Percentiles rank a stretch among this genome's conserved stretches.
Conservation (phyloP, 2,329 filamentous ascomycete species). For the Botrytis hyacinthi region DNA sequence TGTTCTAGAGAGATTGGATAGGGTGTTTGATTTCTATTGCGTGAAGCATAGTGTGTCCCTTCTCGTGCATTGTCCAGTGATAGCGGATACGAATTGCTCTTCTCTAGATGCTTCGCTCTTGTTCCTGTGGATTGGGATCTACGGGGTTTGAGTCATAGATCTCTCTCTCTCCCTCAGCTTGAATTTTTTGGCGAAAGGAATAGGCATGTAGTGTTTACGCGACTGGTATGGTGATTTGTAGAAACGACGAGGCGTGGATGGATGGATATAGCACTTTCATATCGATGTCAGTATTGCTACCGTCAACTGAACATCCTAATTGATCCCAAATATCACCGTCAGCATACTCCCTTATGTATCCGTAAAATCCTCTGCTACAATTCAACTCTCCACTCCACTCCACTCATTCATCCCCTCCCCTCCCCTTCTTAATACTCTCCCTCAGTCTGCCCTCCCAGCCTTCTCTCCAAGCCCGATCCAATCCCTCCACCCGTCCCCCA, state of each 20-base stretch:
- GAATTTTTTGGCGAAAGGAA: not conserved
- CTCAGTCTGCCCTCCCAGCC: conserved; percentile 68
- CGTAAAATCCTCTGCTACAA: too few relatives aligned
- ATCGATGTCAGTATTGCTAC: not conserved
- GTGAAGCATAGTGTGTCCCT: not conserved
- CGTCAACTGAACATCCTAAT: not conserved
- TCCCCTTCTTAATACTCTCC: conserved; percentile 48
- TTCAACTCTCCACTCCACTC: too few relatives aligned
- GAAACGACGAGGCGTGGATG: not conserved
- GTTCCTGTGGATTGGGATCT: not conserved
- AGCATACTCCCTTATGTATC: not conserved
- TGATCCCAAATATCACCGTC: not conserved
- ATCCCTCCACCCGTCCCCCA: conserved; percentile 81
- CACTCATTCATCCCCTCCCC: not conserved
- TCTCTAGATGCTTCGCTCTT: not conserved
- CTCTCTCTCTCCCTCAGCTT: not conserved
- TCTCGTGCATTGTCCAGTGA: not conserved
- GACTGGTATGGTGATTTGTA: not conserved
- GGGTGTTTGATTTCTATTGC: not conserved
- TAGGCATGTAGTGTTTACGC: not conserved
- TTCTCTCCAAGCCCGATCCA: conserved; percentile 76
- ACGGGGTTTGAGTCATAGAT: not conserved
- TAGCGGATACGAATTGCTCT: not conserved
- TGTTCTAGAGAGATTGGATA: not conserved
- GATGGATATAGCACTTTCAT: not conserved